Conservation (phyloP, 2,329 filamentous ascomycete species). For the Ceratocystis papillata region DNA sequence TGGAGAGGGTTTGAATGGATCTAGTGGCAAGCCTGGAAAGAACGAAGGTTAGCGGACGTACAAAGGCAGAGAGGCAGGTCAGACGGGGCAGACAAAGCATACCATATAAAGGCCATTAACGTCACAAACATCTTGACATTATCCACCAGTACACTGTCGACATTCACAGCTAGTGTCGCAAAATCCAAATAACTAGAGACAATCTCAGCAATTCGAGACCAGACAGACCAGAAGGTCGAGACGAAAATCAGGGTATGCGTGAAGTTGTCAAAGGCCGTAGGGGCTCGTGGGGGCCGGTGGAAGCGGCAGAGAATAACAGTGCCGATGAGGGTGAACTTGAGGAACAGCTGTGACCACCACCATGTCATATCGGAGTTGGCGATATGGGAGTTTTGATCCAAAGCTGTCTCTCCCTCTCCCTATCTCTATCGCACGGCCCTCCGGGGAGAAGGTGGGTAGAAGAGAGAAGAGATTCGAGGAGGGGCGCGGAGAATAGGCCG, state of each 20-base stretch:
- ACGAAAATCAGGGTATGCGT: slow-evolving; percentile 25
- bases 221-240: slow-evolving; percentile 25
- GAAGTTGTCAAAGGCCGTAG: slow-evolving; percentile 25
- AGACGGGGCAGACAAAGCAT: slow-evolving; percentile 12
- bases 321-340: slow-evolving; percentile 26
- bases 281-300: slow-evolving; percentile 25
- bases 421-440: background rate
- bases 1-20: slow-evolving; percentile 78
- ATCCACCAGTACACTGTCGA: slow-evolving; percentile 23
- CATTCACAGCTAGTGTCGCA: slow-evolving; percentile 17
- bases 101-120: slow-evolving; percentile 24
- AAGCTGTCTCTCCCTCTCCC: background rate
- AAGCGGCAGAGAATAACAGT: slow-evolving; percentile 25
- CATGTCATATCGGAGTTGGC: slow-evolving; percentile 20
- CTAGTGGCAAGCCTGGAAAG: slow-evolving; percentile 65
- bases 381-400: background rate
- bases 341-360: slow-evolving; percentile 23
- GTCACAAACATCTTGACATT: slow-evolving; percentile 25
- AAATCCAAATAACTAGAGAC: slow-evolving; percentile 20
- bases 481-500: background rate
- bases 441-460: background rate
- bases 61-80: background rate
- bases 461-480: background rate
- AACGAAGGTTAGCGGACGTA: slow-evolving; percentile 4
- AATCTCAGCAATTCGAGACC: slow-evolving; percentile 23